Percentiles rank a stretch among this genome's conserved stretches.
Conservation (phyloP, 192 early-diverging fungal species). For the Funneliformis mosseae region DNA sequence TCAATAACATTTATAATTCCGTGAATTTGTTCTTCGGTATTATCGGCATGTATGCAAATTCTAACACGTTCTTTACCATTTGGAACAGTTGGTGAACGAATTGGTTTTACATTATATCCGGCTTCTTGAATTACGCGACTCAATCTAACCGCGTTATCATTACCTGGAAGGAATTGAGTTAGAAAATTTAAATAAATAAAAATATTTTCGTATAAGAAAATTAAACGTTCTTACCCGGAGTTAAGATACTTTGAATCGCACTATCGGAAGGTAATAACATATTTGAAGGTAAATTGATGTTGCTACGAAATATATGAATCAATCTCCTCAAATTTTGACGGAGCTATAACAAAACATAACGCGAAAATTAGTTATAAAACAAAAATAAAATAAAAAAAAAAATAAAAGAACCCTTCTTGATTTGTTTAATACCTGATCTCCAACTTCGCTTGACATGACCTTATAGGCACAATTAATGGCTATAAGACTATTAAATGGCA, state of each 20-base stretch:
- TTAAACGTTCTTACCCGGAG: constrained; percentile 55
- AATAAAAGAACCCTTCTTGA: neutral
- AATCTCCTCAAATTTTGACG: constrained; percentile 48
- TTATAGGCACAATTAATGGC: constrained; percentile 70
- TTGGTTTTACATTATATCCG: constrained; percentile 74
- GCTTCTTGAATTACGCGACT: constrained; percentile 43
- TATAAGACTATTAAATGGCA: constrained; percentile 64
- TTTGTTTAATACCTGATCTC: constrained; percentile 48
- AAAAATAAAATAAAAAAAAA: constrained; percentile 30
- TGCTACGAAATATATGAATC: constrained; percentile 56
- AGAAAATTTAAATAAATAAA: neutral
- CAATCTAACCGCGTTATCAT: constrained; percentile 43
- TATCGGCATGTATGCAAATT: constrained; percentile 82
- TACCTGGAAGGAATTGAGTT: constrained; percentile 46
- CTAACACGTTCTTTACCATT: constrained; percentile 77
- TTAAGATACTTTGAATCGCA: constrained; percentile 79
- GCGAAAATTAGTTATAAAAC: neutral
- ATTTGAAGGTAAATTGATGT: constrained; percentile 47
- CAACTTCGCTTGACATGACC: constrained; percentile 54
- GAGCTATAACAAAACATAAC: constrained; percentile 37
- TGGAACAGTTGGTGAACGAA: constrained; percentile 79
- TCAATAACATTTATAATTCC: constrained; percentile 25
- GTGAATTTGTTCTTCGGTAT: constrained; percentile 63
- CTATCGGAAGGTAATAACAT: constrained; percentile 65
- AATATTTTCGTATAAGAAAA: neutral